A percentile compares a stretch with the other conserved stretches of the same genome.
phyloP scores from a whole-genome alignment of 2,329 filamentous ascomycete genomes.

The Furcasterigmium sp. region DNA sequence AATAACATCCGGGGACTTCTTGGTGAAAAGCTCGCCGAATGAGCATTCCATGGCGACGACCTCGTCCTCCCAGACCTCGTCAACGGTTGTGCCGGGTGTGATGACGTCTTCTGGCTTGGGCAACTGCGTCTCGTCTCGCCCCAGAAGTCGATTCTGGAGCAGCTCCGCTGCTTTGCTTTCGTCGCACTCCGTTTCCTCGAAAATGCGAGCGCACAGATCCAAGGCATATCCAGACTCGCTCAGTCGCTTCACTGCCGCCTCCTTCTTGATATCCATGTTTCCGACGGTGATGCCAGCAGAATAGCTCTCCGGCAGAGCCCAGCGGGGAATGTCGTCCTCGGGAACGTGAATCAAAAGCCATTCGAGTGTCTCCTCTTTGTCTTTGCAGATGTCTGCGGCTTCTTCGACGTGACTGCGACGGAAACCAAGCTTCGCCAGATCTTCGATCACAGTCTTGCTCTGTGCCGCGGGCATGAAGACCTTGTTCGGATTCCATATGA shows the following conservation, averaged over 20 bases:
- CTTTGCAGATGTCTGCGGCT: slow-evolving; percentile 80
- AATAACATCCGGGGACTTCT: slow-evolving; percentile 58
- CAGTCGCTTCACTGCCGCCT: slow-evolving; percentile 77
- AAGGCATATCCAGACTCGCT: slow-evolving; percentile 77
- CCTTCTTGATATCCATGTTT: slow-evolving; percentile 72
- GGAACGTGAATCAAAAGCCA: slow-evolving; percentile 97
- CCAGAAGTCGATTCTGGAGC: slow-evolving; percentile 52
- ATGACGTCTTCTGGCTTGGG: slow-evolving; percentile 7
- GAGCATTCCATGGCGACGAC: slow-evolving; percentile 79
- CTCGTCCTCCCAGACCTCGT: slow-evolving; percentile 79
- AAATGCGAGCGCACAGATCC: slow-evolving; percentile 75
- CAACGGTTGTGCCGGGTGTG: slow-evolving; percentile 30
- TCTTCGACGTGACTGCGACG: slow-evolving; percentile 86
- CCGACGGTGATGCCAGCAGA: slow-evolving; percentile 84
- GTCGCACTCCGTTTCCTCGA: slow-evolving; percentile 65
- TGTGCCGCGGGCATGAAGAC: slow-evolving; percentile 57
- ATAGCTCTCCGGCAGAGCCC: slow-evolving; percentile 90
- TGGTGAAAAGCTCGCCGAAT: slow-evolving; percentile 67
- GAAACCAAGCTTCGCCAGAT: slow-evolving; percentile 77
- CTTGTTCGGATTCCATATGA: slow-evolving; percentile 81
- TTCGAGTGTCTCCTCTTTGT: slow-evolving; percentile 86
- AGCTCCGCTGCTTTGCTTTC: slow-evolving; percentile 73
- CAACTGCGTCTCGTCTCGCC: neutral
- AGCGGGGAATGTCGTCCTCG: slow-evolving; percentile 89
- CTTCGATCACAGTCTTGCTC: slow-evolving; percentile 59